These are phyloP conservation scores for Vitis labrusca DNA, from an alignment of 164 flowering plant genomes.

Conservation along the genomic window DNA sequence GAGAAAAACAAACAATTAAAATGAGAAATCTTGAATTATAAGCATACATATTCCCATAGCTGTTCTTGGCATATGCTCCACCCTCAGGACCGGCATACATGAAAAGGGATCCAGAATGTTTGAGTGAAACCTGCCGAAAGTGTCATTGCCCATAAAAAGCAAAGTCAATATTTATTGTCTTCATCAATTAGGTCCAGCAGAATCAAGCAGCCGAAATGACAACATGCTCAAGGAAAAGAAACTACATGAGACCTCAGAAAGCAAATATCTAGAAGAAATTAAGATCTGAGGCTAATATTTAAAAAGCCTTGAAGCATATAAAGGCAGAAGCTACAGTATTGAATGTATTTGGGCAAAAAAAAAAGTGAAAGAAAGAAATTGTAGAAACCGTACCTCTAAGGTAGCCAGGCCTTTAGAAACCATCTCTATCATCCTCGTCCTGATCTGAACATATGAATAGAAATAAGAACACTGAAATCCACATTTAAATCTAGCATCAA, in stretches of 20 bases:
- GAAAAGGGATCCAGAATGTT: conserved; percentile 96
- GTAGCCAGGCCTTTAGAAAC: conserved; percentile 87
- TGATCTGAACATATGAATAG: conserved; percentile 43
- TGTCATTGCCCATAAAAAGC: conserved; percentile 7
- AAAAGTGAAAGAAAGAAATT: background rate
- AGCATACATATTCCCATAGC: conserved; percentile 87
- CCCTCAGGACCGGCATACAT: conserved; percentile 98
- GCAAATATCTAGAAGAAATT: background rate
- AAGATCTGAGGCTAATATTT: background rate
- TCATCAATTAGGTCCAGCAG: background rate
- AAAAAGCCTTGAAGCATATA: too few relatives aligned
- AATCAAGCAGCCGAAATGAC: background rate
- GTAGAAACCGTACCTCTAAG: conserved; percentile 59
- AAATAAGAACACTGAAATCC: background rate
- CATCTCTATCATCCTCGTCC: conserved; percentile 87
- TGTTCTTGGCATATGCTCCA: conserved; percentile 97
- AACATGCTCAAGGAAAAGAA: background rate
- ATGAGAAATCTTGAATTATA: background rate
- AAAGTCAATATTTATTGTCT: background rate
- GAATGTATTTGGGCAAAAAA: too few relatives aligned
- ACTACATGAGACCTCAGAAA: background rate
- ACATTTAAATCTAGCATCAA: background rate
- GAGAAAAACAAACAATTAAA: background rate
- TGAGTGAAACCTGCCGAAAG: conserved; percentile 74
- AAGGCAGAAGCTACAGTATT: too few relatives aligned